phyloP scores from a whole-genome alignment of 108 stramenopile species.

The Pelagomonas calceolata region DNA sequence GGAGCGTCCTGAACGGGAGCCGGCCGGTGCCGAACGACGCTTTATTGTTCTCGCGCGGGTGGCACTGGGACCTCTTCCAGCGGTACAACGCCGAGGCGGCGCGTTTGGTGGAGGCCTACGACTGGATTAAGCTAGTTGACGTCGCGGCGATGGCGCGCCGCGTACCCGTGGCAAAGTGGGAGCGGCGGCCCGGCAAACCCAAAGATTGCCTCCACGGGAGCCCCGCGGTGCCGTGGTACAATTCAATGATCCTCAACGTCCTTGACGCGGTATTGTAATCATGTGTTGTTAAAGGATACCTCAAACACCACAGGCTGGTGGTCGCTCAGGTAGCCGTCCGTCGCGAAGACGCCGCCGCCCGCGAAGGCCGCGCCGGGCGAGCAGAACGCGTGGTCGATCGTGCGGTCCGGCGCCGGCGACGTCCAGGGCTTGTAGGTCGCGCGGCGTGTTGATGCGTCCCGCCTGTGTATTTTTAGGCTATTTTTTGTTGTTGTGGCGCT shows the following conservation, averaged over 20 bases:
- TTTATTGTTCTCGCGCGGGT: neutral
- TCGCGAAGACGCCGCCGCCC: too few relatives aligned
- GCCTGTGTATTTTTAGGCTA: too few relatives aligned
- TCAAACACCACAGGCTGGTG: neutral
- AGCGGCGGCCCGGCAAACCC: neutral
- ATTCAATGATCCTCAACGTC: neutral
- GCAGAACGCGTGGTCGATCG: neutral
- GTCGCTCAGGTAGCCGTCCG: neutral
- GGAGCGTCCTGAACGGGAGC: neutral
- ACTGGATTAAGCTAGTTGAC: neutral
- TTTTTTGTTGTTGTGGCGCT: too few relatives aligned
- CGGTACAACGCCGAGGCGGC: neutral
- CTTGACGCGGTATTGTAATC: neutral
- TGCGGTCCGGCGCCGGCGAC: neutral
- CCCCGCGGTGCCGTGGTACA: neutral
- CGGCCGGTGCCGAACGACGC: neutral
- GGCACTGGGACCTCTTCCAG: neutral
- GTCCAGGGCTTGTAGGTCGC: slow-evolving; percentile 1
- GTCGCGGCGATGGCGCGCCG: neutral
- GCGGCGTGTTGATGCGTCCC: neutral
- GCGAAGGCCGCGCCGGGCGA: neutral
- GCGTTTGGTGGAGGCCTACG: neutral
- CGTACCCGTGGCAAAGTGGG: too few relatives aligned
- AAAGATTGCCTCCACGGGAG: neutral
- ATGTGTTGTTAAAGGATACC: too few relatives aligned